These are phyloP conservation scores for Aristolochia contorta DNA, from an alignment of 164 flowering plant genomes.

Conservation along the genomic window DNA sequence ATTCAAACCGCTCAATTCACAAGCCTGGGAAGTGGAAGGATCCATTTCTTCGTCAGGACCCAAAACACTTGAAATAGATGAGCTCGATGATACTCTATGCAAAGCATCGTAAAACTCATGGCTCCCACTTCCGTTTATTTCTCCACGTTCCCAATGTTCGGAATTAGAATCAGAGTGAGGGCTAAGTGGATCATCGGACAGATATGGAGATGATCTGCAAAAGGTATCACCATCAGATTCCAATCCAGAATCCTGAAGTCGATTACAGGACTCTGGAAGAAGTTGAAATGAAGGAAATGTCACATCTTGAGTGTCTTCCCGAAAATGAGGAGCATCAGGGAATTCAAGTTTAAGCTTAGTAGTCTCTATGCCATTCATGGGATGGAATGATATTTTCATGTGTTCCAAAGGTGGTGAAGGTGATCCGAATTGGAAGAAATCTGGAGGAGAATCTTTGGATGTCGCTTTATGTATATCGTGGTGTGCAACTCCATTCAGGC, in stretches of 20 bases:
- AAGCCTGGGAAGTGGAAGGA: conserved; percentile 9
- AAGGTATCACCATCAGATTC: conserved; percentile 86
- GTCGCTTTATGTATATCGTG: no score
- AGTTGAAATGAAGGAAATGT: conserved; percentile 74
- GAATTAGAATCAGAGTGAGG: conserved; percentile 58
- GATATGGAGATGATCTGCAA: conserved; percentile 59
- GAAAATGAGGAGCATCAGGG: conserved; percentile 34
- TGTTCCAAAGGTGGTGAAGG: conserved; percentile 77
- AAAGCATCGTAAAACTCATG: conserved; percentile 44
- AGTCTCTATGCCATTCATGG: conserved; percentile 38
- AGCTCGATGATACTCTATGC: conserved; percentile 35
- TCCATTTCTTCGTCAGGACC: conserved; percentile 22
- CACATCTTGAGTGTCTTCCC: conserved; percentile 32
- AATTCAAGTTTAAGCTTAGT: conserved; percentile 59
- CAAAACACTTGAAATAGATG: conserved; percentile 34
- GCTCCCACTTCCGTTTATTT: conserved; percentile 29
- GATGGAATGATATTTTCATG: conserved; percentile 83
- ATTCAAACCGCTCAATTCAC: conserved; percentile 10
- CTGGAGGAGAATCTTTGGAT: neutral
- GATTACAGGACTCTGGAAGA: conserved; percentile 45
- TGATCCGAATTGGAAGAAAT: neutral
- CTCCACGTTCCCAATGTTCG: conserved; percentile 70
- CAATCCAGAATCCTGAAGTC: conserved; percentile 30
- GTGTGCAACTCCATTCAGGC: neutral
- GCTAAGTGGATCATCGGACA: conserved; percentile 52